Evolutionary conservation across 2,329 filamentous ascomycete species (phyloP), one percentile per base, ranked within the genome.

Genomic region (Aspergillus arachidicola): DNA sequence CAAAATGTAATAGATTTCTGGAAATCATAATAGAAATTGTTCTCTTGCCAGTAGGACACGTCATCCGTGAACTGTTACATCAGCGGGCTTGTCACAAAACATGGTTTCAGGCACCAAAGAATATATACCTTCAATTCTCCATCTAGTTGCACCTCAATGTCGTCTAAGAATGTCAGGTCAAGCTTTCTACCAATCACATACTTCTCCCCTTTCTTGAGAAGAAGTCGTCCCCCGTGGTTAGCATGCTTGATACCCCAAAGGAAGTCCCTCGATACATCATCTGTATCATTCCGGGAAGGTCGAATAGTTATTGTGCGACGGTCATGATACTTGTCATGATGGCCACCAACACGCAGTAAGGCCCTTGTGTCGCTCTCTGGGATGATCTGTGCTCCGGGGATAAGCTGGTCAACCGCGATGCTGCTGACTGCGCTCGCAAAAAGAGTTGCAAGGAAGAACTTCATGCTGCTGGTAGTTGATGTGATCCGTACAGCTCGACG

Each of bases 1-100:
- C 85, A 88, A 69, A 88, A 89, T 61, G 86, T 86, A 60, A 88
- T 84, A 3, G 83, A 86, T 65, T 82, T 82, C 62, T 84, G 82
- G 71, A 84, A 84, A 11, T 75, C 75, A 59, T 84, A 82, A 64
- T 80, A 83, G 71, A 83, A 84, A 70, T 83, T 76, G 69, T 84
- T 83, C 32, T 72, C 75, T 73, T 84, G 80, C 81, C 81, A 83
- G 69, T 82, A 83, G 5, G 76, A 70, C 48, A 82, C 80, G 53
- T 82, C 78, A 59, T 83, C 76, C 30, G 80, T 82, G 69, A 83
- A 83, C 76, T 80, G 57, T 32, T 30, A 63, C 21, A 38, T 57
- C 32, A 54, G 50, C 5, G 4, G 7, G 43, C 19, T 26, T 12
- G 14, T 41, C n/a, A 21, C 6, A 10, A n/a, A 28, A 21, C 12